Percentiles rank a stretch among this genome's conserved stretches.
Evolutionary conservation across 2,329 filamentous ascomycete species (phyloP).

Genomic region (Penicillium decumbens): DNA sequence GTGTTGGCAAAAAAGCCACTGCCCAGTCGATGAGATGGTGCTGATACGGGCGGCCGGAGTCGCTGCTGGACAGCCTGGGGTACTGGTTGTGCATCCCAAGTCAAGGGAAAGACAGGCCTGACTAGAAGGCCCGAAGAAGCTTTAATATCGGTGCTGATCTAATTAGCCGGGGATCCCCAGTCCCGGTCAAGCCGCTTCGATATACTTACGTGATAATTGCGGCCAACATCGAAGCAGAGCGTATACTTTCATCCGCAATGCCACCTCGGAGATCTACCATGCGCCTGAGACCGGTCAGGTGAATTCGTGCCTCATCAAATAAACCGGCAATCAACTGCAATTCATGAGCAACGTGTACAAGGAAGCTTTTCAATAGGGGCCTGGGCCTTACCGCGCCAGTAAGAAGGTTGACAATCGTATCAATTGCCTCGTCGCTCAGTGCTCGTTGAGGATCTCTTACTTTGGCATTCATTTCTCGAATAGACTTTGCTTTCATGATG

Average conservation of each 20-base stretch:
- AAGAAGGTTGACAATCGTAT: conserved; percentile 37
- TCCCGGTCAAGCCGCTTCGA: neutral
- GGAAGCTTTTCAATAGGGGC: neutral
- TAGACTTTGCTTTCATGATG: conserved; percentile 37
- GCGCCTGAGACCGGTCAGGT: conserved; percentile 35
- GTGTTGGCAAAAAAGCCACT: conserved; percentile 27
- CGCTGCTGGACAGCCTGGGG: conserved; percentile 24
- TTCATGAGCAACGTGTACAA: neutral
- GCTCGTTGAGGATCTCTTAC: conserved; percentile 25
- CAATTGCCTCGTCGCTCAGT: conserved; percentile 33
- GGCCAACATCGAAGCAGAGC: conserved; percentile 22
- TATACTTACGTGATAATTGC: conserved; percentile 30
- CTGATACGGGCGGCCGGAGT: conserved; percentile 27
- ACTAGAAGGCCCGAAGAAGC: conserved; percentile 32
- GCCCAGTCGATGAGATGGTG: conserved; percentile 25
- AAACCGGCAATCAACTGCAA: conserved; percentile 35
- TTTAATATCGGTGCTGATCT: conserved; percentile 33
- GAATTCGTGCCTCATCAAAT: conserved; percentile 38
- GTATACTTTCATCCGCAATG: conserved; percentile 25
- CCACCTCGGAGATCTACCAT: conserved; percentile 39
- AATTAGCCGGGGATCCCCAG: conserved; percentile 4
- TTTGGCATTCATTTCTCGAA: conserved; percentile 33
- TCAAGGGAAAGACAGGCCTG: conserved; percentile 33
- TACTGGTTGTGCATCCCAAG: conserved; percentile 32
- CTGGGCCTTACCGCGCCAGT: conserved; percentile 32